Percentiles rank a stretch among this genome's conserved stretches.
Evolutionary conservation across 75 land plant species (phyloP).

Genomic region (Gnetum montanum): DNA sequence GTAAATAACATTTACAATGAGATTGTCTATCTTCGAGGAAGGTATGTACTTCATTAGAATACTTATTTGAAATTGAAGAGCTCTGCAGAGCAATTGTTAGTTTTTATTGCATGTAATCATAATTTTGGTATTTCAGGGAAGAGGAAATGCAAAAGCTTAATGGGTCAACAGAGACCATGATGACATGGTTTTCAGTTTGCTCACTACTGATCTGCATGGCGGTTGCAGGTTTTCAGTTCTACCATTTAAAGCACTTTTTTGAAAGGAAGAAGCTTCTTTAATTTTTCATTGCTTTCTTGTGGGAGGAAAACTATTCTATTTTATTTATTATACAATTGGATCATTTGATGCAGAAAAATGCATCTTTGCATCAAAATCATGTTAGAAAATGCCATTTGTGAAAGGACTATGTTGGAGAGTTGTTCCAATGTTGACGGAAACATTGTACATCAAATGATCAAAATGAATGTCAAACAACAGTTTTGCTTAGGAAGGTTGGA

Average conservation of each 20-base stretch:
- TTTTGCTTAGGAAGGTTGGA: no score
- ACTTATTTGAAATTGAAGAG: not conserved
- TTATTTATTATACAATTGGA: not conserved
- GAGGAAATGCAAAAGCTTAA: slow-evolving; percentile 71
- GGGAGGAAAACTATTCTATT: not conserved
- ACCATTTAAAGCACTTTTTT: slow-evolving; percentile 80
- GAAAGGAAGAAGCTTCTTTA: slow-evolving; percentile 77
- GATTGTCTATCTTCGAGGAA: slow-evolving; percentile 62
- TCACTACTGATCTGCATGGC: slow-evolving; percentile 54
- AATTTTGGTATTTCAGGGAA: slow-evolving; percentile 32
- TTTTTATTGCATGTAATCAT: not conserved
- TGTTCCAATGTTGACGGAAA: no score
- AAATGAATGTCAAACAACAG: no score
- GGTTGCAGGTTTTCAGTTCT: slow-evolving; percentile 73
- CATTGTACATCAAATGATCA: no score
- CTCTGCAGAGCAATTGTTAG: not conserved
- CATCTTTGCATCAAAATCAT: no score
- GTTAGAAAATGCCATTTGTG: no score
- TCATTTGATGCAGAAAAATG: no score
- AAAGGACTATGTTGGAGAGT: no score
- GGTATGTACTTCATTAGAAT: slow-evolving; percentile 21
- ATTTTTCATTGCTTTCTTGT: not conserved
- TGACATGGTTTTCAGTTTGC: slow-evolving; percentile 48
- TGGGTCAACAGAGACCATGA: slow-evolving; percentile 47
- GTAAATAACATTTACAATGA: slow-evolving; percentile 61